Evolutionary conservation across 139 green algal species (phyloP), one percentile per base, ranked within the genome.

Genomic region (Zygnema cylindricum): DNA sequence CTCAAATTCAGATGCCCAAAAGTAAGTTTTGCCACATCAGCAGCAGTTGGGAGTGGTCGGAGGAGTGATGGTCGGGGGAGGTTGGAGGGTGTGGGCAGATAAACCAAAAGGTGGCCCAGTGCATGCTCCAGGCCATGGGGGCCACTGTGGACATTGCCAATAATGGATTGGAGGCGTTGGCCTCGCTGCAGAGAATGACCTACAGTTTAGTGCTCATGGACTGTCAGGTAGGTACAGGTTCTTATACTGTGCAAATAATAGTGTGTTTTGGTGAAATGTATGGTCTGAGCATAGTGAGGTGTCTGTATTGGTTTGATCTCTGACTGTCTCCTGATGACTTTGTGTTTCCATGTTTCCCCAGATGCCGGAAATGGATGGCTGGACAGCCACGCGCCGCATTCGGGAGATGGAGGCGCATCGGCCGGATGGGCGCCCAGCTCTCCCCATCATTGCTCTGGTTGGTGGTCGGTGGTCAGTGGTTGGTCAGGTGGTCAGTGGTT

Each of bases 281-380:
- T n/a, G n/a, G n/a, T n/a, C n/a, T n/a, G n/a, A n/a, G n/a, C n/a
- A n/a, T n/a, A n/a, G n/a, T n/a, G n/a, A n/a, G n/a, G n/a, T n/a
- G n/a, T n/a, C n/a, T n/a, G n/a, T n/a, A n/a, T n/a, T n/a, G n/a
- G n/a, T n/a, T n/a, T n/a, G n/a, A n/a, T n/a, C n/a, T 73, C 57
- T 73, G 30, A n/a, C 69, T 77, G 69, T 2, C 35, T 55, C 36
- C 7, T 35, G 35, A 35, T 77, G 3, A 11, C 35, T 1, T 1
- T 1, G 1, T 76, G 33, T 43, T 1, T 1, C 63, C 33, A 33
- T 3, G 16, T 33, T 77, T 77, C 36, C 76, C 1, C 78, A 85
- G 78, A 85, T 85, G 78, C 78, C 78, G 0, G 78, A 85, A 41
- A 85, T 85, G 78, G 78, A 85, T 57, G 78, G 78, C 21, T 85